Evolutionary conservation across 164 flowering plant genomes (phyloP).

Genomic region (Magnolia changhungtana): DNA sequence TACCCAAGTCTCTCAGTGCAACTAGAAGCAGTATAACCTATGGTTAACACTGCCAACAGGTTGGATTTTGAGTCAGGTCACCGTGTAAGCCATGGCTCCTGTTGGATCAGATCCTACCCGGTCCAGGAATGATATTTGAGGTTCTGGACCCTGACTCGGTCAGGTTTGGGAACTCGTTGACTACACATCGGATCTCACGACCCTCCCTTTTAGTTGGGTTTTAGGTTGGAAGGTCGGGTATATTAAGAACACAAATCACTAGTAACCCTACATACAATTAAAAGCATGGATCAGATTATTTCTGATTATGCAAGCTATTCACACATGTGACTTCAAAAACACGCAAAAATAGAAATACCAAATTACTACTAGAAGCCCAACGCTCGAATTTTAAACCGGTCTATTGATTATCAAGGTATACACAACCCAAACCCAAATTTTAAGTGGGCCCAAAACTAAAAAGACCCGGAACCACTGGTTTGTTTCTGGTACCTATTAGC

Average conservation of each 20-base stretch:
- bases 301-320: background rate
- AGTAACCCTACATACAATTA: background rate
- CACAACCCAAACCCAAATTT: no score
- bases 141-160: conserved; percentile 1
- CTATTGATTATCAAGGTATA: no score
- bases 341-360: background rate
- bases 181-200: background rate
- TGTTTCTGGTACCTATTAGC: no score
- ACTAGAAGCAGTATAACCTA: no score
- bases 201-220: background rate
- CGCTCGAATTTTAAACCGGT: no score
- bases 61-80: background rate
- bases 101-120: background rate
- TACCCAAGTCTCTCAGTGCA: no score
- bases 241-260: background rate
- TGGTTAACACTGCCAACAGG: background rate
- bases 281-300: no score
- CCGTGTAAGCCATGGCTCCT: background rate
- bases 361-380: no score
- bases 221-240: background rate
- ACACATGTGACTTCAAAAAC: background rate
- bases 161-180: background rate
- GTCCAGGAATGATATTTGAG: background rate
- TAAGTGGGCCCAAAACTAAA: no score
- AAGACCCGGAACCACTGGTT: no score